Evolutionary conservation across 139 green algal genomes (phyloP).

Genomic region (Chlamydomonas sp.): DNA sequence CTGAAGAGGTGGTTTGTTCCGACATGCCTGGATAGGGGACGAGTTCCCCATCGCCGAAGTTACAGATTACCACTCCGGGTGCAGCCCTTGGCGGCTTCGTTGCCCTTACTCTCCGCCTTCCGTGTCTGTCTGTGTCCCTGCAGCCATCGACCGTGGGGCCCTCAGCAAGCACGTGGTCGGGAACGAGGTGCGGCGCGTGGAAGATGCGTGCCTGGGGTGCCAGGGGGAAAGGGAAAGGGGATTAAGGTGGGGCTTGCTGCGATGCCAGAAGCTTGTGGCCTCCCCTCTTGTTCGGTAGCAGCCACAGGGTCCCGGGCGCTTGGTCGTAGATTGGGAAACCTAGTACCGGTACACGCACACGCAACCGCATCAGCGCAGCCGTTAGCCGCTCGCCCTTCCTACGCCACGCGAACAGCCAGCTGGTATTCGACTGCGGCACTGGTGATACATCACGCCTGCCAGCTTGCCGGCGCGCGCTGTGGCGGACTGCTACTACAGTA

Average conservation of each 20-base stretch:
- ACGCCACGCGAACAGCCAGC: too few relatives aligned
- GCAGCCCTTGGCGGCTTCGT: too few relatives aligned
- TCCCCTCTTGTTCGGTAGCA: background rate
- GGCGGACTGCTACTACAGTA: background rate
- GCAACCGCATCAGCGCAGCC: too few relatives aligned
- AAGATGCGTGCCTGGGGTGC: background rate
- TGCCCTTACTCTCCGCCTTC: background rate
- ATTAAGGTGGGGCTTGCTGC: too few relatives aligned
- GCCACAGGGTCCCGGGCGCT: background rate
- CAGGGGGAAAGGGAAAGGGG: background rate
- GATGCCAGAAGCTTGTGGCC: background rate
- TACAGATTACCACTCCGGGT: too few relatives aligned
- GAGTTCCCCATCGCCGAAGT: too few relatives aligned
- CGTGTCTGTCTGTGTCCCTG: background rate
- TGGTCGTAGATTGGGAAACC: too few relatives aligned
- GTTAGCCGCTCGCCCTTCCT: too few relatives aligned
- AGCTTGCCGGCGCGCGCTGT: background rate
- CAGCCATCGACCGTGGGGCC: constrained; percentile 47
- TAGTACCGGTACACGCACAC: too few relatives aligned
- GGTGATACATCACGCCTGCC: background rate
- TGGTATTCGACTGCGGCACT: background rate
- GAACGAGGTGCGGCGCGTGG: constrained; percentile 38
- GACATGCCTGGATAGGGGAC: too few relatives aligned
- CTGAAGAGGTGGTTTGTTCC: too few relatives aligned
- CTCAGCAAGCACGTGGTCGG: constrained; percentile 55